phyloP scores from a whole-genome alignment of 441 rosid species.

The Pelargonium fulgidum region DNA sequence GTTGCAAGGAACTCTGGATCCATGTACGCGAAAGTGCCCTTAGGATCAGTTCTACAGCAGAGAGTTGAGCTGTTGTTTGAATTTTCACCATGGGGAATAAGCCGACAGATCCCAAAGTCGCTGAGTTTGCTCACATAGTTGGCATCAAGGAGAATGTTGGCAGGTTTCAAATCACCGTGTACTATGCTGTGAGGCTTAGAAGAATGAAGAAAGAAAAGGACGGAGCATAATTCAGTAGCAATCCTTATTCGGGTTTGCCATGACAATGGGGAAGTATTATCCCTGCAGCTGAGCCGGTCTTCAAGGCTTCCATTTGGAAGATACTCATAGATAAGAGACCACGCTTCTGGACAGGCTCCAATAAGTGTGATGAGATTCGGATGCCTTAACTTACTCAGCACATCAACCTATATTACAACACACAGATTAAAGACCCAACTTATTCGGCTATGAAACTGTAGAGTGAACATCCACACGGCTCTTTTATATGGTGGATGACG shows the following conservation, averaged over 20 bases:
- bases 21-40: conserved; percentile 66
- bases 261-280: conserved; percentile 71
- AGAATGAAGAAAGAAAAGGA: conserved; percentile 84
- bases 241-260: conserved; percentile 79
- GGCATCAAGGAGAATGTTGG: conserved; percentile 73
- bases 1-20: conserved; percentile 73
- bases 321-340: conserved; percentile 79
- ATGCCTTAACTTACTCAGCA: conserved; percentile 84
- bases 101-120: conserved; percentile 73
- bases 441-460: neutral
- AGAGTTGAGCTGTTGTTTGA: conserved; percentile 34
- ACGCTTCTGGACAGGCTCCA: conserved; percentile 89
- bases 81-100: conserved; percentile 29
- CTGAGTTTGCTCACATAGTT: conserved; percentile 72
- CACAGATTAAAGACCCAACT: conserved; percentile 14
- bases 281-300: conserved; percentile 76
- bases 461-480: neutral
- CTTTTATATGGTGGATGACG: too few relatives aligned
- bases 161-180: conserved; percentile 87
- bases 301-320: conserved; percentile 88
- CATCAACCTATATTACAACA: conserved; percentile 53
- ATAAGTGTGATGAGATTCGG: conserved; percentile 80
- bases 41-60: conserved; percentile 49
- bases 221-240: conserved; percentile 77
- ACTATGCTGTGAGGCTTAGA: conserved; percentile 63